These are phyloP conservation scores for Coprinopsis strossmayeri DNA, from an alignment of 768 basidiomycete species.

Conservation along the genomic window DNA sequence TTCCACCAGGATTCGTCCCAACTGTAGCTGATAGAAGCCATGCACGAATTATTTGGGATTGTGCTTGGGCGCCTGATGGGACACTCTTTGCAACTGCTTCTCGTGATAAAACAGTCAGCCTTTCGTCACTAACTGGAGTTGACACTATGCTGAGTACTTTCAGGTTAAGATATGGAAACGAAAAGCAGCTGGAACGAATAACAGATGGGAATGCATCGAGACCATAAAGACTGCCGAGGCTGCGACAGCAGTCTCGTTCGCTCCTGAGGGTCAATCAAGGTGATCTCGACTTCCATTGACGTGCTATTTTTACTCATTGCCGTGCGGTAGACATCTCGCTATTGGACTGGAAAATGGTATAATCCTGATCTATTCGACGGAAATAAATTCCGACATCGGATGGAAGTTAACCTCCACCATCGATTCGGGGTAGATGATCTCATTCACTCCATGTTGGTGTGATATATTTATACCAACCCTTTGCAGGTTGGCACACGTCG, in stretches of 20 bases:
- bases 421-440: slow-evolving; percentile 39
- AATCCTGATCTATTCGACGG: slow-evolving; percentile 54
- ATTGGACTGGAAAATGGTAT: slow-evolving; percentile 82
- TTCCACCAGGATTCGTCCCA: slow-evolving; percentile 47
- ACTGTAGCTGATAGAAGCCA: slow-evolving; percentile 77
- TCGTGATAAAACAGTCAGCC: slow-evolving; percentile 85
- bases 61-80: slow-evolving; percentile 74
- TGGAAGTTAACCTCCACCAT: slow-evolving; percentile 47
- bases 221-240: slow-evolving; percentile 70
- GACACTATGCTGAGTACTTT: not conserved
- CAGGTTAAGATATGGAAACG: slow-evolving; percentile 84
- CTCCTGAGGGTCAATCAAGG: slow-evolving; percentile 19
- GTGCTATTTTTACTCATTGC: too few relatives aligned
- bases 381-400: slow-evolving; percentile 19
- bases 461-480: not conserved
- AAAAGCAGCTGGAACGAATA: slow-evolving; percentile 18
- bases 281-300: slow-evolving; percentile 1
- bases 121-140: not conserved
- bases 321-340: slow-evolving; percentile 47
- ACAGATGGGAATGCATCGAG: slow-evolving; percentile 48
- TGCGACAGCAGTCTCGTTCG: slow-evolving; percentile 72
- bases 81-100: slow-evolving; percentile 89
- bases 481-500: slow-evolving; percentile 63
- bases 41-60: slow-evolving; percentile 93
- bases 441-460: not conserved